These are phyloP conservation scores for Talaromyces albobiverticillius DNA, from an alignment of 2,329 filamentous ascomycete genomes.

Conservation along the genomic window DNA sequence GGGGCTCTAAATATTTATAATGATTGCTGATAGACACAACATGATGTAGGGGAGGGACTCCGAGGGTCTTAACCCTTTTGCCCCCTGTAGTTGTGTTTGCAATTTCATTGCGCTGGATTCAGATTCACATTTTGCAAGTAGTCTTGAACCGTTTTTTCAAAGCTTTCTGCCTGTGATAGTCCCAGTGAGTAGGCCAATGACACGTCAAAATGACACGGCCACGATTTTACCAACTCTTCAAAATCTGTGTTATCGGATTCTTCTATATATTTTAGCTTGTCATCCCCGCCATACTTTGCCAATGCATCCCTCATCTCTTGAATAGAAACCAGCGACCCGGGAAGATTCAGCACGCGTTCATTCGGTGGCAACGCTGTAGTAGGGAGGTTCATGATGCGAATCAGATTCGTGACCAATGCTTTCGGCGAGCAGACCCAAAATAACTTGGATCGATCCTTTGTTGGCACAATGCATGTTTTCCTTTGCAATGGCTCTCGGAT, in stretches of 20 bases:
- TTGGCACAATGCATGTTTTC: slow-evolving; percentile 51
- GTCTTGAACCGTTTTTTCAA: slow-evolving; percentile 56
- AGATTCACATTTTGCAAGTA: slow-evolving; percentile 23
- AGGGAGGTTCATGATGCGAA: slow-evolving; percentile 47
- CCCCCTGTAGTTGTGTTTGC: no score
- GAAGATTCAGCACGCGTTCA: slow-evolving; percentile 56
- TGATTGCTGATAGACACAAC: no score
- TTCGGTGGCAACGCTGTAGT: slow-evolving; percentile 39
- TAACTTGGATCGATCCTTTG: slow-evolving; percentile 49
- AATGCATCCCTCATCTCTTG: slow-evolving; percentile 57
- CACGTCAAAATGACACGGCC: slow-evolving; percentile 57
- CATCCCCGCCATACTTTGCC: slow-evolving; percentile 53
- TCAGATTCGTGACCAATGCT: slow-evolving; percentile 53
- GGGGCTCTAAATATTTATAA: no score
- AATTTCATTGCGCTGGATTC: slow-evolving; percentile 20
- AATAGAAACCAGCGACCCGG: slow-evolving; percentile 53
- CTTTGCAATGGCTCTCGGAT: slow-evolving; percentile 62
- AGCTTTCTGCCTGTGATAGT: slow-evolving; percentile 50
- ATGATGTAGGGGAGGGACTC: no score
- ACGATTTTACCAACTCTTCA: slow-evolving; percentile 54
- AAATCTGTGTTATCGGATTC: slow-evolving; percentile 52
- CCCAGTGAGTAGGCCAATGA: slow-evolving; percentile 51
- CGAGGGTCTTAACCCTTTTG: no score
- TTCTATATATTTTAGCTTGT: slow-evolving; percentile 49
- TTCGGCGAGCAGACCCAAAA: slow-evolving; percentile 56